phyloP scores from a whole-genome alignment of 306 rosid genomes.

The Acmispon strigosus region DNA sequence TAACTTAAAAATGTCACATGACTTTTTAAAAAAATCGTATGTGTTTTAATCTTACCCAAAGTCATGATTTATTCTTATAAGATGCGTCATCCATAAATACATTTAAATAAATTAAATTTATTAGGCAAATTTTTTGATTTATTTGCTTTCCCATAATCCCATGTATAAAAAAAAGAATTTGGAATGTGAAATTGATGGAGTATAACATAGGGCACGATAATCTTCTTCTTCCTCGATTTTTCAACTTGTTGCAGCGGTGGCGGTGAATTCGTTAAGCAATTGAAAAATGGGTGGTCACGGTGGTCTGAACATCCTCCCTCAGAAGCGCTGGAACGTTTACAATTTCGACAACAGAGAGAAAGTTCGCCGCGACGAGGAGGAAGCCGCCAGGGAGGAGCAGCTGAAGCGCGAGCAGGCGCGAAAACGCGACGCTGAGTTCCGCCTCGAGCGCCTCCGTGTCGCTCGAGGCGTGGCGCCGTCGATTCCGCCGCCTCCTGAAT shows the following conservation, averaged over 20 bases:
- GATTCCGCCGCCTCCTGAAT: constrained; percentile 8
- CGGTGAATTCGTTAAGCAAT: neutral
- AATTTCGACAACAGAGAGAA: constrained; percentile 83
- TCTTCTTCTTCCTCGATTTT: neutral
- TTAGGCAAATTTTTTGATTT: no score
- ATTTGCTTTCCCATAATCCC: no score
- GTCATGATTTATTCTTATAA: no score
- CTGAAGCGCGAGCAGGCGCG: constrained; percentile 67
- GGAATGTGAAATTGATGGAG: no score
- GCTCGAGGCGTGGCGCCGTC: constrained; percentile 61
- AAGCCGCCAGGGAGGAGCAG: constrained; percentile 90
- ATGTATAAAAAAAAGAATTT: no score
- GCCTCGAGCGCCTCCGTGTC: constrained; percentile 62
- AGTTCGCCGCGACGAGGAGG: constrained; percentile 78
- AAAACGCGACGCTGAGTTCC: constrained; percentile 68
- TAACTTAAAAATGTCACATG: no score
- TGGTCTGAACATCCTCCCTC: constrained; percentile 89
- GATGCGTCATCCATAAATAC: no score
- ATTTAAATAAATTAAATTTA: no score
- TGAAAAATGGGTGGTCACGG: constrained; percentile 85
- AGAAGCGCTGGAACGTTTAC: constrained; percentile 95
- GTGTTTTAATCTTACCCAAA: no score
- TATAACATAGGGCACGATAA: neutral
- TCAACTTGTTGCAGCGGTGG: neutral
- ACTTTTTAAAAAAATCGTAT: no score